Evolutionary conservation across 2,329 filamentous ascomycete species (phyloP), one percentile per base, ranked within the genome.

Genomic region (Trichoderma sp.): DNA sequence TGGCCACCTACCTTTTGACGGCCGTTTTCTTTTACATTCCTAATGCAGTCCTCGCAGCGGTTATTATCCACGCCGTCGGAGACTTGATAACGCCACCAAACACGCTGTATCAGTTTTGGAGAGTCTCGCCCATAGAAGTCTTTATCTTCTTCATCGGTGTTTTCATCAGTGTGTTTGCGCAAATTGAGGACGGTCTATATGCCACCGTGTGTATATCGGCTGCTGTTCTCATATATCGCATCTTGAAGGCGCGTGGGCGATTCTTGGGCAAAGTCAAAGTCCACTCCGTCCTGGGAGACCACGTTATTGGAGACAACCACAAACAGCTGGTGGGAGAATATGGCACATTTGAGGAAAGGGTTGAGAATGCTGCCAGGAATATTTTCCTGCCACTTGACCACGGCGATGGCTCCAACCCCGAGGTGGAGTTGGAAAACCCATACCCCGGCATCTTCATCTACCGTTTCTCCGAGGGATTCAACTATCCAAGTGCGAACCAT

Each of bases 391-490:
- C 97, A 0, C 88, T 98, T 75, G 91, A 94, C 80, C 95, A 97
- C 82, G 88, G 88, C n/a, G 96, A 98, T 82, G 96, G 96, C 35
- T 95, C 94, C 1, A 98, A 98, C 83, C 96, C 96, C 0, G 89
- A 93, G 31, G 88, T 98, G 64, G 89, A 93, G 12, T 87, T 97
- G n/a, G 88, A 94, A 77, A 91, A 91, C 73, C 95, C 97, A 1
- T 94, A 97, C 80, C 96, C 96, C 0, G 97, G 97, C 71, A 90
- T 99, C 78, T 97, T 98, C 85, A 97, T 98, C 81, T 98, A 97
- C 86, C 92, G 96, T 62, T 98, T 98, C 84, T 92, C 93, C 0
- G 96, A 98, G 85, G 94, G 95, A 60, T 98, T 97, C 88, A 97
- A 97, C 85, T 99, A 98, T 81, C 95, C 96, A 76, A 99, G 98